Evolutionary conservation across 2,329 filamentous ascomycete genomes (phyloP).

Genomic region (Clarireedia paspali): DNA sequence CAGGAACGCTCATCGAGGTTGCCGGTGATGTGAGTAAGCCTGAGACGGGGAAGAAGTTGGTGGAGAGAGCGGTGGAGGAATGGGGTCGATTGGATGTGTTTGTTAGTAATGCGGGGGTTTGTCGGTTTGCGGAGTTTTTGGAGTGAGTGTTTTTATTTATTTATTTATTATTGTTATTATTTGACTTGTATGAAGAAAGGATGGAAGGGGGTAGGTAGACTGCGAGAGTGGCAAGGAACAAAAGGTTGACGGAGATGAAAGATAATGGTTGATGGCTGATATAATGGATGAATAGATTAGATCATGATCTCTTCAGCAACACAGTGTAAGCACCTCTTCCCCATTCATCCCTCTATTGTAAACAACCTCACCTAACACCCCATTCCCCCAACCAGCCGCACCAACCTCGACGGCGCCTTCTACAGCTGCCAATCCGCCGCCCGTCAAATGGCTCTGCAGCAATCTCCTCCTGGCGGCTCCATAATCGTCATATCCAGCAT

Average conservation of each 20-base stretch:
- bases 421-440: slow-evolving; percentile 80
- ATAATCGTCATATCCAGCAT: slow-evolving; percentile 75
- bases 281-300: slow-evolving; percentile 40
- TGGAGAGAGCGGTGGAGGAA: slow-evolving; percentile 54
- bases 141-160: slow-evolving; percentile 38
- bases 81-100: slow-evolving; percentile 66
- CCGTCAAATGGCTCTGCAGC: slow-evolving; percentile 65
- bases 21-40: slow-evolving; percentile 72
- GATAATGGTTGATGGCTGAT: background rate
- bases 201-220: background rate
- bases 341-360: background rate
- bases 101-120: slow-evolving; percentile 83
- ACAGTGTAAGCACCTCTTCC: slow-evolving; percentile 42
- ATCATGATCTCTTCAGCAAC: slow-evolving; percentile 58
- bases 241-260: background rate
- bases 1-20: slow-evolving; percentile 55
- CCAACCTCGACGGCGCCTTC: slow-evolving; percentile 85
- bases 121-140: slow-evolving; percentile 81
- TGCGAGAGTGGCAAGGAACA: background rate
- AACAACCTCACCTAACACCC: background rate
- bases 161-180: slow-evolving; percentile 8
- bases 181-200: background rate
- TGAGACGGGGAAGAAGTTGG: slow-evolving; percentile 60
- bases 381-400: slow-evolving; percentile 34
- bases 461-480: slow-evolving; percentile 52